Base-by-base conservation (phyloP, 129 eudicot genomes). In the Rutidosis leptorrhynchoides region DNA sequence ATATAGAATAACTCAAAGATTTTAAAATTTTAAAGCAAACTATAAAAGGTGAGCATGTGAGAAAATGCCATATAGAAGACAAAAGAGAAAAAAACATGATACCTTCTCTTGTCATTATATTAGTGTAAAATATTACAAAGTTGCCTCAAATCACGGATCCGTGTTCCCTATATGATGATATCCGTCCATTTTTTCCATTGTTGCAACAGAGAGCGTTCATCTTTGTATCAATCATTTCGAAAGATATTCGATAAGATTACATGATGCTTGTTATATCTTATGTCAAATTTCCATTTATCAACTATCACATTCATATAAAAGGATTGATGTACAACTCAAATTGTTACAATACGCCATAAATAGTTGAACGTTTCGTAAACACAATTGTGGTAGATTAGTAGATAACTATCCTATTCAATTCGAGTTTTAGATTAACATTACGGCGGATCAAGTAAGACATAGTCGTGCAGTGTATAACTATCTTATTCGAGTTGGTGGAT, bases 91-190 rank as follows among this genome's bases (percentile, higher is more conserved):
- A 40, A 40, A 40, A 40, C 46, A 40, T 12, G 46, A 40, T 40
- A 40, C 46, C 15, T 37, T 37, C 45, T 37, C 15, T 37, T 37
- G 45, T 37, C 2, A n/a, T n/a, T n/a, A 35, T 35, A 35, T 35
- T 9, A 35, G 14, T 0, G 2, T 10, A 37, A 37, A 35, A 33
- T 33, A 45, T 40, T 56, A 22, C 37, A 21, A 45, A 15, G 32
- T 30, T 53, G 46, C 62, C 76, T 60, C n/a, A 61, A 71, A 71
- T 71, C 76, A 71, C 76, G 76, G 76, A 60, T 49, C 61, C 60
- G 40, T 71, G 46, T 46, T 15, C 26, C 22, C 23, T n/a, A 48
- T 40, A 9, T 2, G 52, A 3, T 42, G 17, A n/a, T 17, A 17
- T 49, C 22, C 51, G n/a, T 42, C n/a, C 49, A 42, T 49, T 49